A percentile compares a stretch with the other conserved stretches of the same genome.
Conservation (phyloP, 768 basidiomycete species). For the Thelephora aurantiotincta region DNA sequence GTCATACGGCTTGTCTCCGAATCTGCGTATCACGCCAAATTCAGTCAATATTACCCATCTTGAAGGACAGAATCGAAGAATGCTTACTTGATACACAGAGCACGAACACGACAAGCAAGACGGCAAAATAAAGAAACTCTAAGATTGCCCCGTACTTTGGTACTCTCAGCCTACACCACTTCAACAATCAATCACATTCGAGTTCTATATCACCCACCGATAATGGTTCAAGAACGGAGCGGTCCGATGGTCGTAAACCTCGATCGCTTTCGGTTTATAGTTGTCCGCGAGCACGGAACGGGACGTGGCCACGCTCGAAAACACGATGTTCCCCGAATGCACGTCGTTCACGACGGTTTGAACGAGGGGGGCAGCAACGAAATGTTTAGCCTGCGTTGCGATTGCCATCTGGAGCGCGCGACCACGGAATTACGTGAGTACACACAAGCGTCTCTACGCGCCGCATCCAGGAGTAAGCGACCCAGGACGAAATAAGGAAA, state of each 20-base stretch:
- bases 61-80: slow-evolving; percentile 1
- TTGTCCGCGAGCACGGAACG: slow-evolving; percentile 81
- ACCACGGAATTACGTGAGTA: not conserved
- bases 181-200: not conserved
- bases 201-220: slow-evolving; percentile 25
- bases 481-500: slow-evolving; percentile 5
- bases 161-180: slow-evolving; percentile 46
- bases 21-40: slow-evolving; percentile 35
- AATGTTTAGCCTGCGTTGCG: slow-evolving; percentile 69
- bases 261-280: slow-evolving; percentile 68
- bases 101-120: slow-evolving; percentile 55
- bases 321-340: slow-evolving; percentile 65
- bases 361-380: slow-evolving; percentile 69
- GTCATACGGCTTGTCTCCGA: slow-evolving; percentile 25
- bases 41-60: not conserved
- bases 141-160: slow-evolving; percentile 67
- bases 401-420: slow-evolving; percentile 63
- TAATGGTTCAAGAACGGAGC: slow-evolving; percentile 79
- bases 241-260: slow-evolving; percentile 51
- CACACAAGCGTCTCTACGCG: too few relatives aligned
- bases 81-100: slow-evolving; percentile 61
- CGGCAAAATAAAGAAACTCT: slow-evolving; percentile 65
- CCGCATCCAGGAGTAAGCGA: too few relatives aligned
- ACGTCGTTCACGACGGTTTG: slow-evolving; percentile 85
- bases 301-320: slow-evolving; percentile 37